Evolutionary conservation across 768 basidiomycete species (phyloP), one percentile per base, ranked within the genome.

Genomic region (Tephrocybe sp.): DNA sequence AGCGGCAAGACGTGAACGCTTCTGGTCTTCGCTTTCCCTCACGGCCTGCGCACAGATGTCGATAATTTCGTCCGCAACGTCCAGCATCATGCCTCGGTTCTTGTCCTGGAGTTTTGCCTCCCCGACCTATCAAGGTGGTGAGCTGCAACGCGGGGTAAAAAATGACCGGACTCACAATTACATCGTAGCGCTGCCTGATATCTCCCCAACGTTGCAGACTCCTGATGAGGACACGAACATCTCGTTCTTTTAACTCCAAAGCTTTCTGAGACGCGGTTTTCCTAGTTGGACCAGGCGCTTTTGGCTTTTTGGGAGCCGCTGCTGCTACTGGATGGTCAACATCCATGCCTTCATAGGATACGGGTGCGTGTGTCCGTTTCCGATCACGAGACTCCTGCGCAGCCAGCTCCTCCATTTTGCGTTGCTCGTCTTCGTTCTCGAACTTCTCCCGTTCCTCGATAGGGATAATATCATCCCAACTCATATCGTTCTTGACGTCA

Each of bases 381-480:
- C 89, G 73, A 57, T 84, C 80, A 49, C 86, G 79, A 32, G 82
- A 76, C 50, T 89, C 87, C 54, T 84, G 81, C 6, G 86, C 72
- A 41, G 73, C 78, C 50, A 84, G 62, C 52, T 92, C 88, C 59
- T 92, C 87, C 30, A 80, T 81, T 60, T 83, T 84, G 50, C 80
- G 76, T 50, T 86, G 78, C 52, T 87, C 86, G 52, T 92, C 87
- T 56, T 95, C 94, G 24, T 80, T 78, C 52, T 92, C 92, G 36
- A 87, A 82, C 64, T 82, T 85, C 66, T 87, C 84, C 5, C 97
- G 86, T 60, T 93, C 93, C 19, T 95, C 93, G 8, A 89, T 66
- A 15, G 97, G 97, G 59, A 99, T 98, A 68, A 99, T 98, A 53
- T 98, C 97, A 64, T 99, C 97, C 97, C 97, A 99, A 61, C 69